phyloP scores from a whole-genome alignment of 176 grass and related monocot genomes.

The Thalia dealbata region DNA sequence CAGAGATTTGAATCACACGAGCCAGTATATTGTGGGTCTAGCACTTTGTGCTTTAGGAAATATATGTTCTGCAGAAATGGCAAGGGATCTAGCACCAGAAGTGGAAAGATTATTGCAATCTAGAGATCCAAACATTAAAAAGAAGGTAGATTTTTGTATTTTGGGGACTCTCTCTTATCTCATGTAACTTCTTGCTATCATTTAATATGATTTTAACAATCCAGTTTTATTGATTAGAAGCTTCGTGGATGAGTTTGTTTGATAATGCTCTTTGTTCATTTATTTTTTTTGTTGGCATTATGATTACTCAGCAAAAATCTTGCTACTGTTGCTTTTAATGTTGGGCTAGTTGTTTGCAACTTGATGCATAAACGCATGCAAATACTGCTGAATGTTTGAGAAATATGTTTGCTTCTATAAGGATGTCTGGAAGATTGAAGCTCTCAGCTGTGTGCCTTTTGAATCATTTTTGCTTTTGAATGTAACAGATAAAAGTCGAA shows the following conservation, averaged over 20 bases:
- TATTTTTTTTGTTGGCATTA: neutral
- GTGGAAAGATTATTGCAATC: conserved; percentile 85
- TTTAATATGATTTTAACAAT: neutral
- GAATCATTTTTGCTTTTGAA: no score
- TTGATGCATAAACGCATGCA: neutral
- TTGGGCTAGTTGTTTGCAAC: neutral
- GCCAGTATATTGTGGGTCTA: conserved; percentile 95
- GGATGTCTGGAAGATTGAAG: neutral
- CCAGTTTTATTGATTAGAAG: neutral
- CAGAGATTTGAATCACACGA: conserved; percentile 99
- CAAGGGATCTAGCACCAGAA: conserved; percentile 82
- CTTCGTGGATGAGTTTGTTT: neutral
- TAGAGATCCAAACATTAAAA: conserved; percentile 88
- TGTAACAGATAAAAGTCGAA: neutral
- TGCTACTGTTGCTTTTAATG: neutral
- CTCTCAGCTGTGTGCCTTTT: neutral
- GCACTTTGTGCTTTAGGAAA: conserved; percentile 94
- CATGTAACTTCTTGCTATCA: neutral
- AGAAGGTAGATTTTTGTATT: conserved; percentile 54
- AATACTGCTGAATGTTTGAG: neutral
- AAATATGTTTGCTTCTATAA: neutral
- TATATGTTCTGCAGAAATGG: conserved; percentile 99
- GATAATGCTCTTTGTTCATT: neutral
- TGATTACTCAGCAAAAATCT: neutral
- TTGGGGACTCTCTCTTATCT: neutral